Conservation (phyloP, 2,329 filamentous ascomycete genomes). For the Tympanopsis confertula region DNA sequence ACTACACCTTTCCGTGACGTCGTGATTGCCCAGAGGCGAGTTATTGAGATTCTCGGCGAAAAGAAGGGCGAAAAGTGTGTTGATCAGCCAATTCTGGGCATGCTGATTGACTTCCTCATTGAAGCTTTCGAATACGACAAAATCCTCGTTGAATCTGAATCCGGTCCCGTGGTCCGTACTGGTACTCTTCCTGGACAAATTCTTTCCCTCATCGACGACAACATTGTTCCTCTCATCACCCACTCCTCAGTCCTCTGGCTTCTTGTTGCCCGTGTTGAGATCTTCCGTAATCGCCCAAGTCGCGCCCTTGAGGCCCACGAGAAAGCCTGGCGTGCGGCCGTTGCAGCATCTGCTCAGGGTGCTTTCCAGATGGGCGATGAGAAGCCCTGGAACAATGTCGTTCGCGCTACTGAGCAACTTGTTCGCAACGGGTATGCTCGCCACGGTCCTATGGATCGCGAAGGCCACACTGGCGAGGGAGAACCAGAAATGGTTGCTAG, state of each 20-base stretch:
- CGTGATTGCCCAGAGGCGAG: constrained; percentile 42
- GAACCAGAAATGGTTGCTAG: constrained; percentile 42
- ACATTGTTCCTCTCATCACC: constrained; percentile 51
- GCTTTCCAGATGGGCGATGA: constrained; percentile 23
- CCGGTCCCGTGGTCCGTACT: background rate
- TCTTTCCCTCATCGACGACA: constrained; percentile 43
- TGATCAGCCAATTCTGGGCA: constrained; percentile 42
- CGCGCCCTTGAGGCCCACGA: constrained; percentile 52
- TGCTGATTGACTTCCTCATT: constrained; percentile 43
- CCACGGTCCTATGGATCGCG: constrained; percentile 33
- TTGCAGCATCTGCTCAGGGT: constrained; percentile 23
- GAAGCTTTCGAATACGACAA: constrained; percentile 1
- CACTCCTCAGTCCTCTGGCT: constrained; percentile 44
- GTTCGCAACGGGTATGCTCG: constrained; percentile 47
- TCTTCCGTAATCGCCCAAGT: constrained; percentile 40
- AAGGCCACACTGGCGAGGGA: constrained; percentile 24
- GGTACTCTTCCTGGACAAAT: constrained; percentile 13
- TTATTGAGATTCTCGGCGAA: constrained; percentile 44
- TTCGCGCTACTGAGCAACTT: constrained; percentile 46
- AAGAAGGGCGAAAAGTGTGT: constrained; percentile 48
- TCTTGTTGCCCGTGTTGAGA: constrained; percentile 40
- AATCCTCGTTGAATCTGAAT: background rate
- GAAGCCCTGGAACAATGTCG: constrained; percentile 43
- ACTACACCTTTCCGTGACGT: constrained; percentile 39
- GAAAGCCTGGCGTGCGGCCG: constrained; percentile 51